phyloP scores from a whole-genome alignment of 306 rosid species.

The Trifolium pratense region DNA sequence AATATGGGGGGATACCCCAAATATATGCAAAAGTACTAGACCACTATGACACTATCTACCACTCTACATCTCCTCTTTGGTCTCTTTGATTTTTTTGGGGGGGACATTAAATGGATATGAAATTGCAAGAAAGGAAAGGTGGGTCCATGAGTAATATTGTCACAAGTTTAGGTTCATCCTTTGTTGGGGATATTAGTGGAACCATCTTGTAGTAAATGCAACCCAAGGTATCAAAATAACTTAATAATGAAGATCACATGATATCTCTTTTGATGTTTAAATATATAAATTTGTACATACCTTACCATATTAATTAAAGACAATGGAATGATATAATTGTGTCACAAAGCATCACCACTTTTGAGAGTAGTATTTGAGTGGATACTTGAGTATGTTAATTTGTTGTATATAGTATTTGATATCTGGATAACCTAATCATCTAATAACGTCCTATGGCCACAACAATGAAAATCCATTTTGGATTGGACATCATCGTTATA shows the following conservation, averaged over 20 bases:
- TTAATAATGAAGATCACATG: slow-evolving; percentile 44
- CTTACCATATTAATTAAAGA: slow-evolving; percentile 66
- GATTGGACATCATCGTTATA: neutral
- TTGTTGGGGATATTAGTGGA: slow-evolving; percentile 40
- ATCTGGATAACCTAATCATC: neutral
- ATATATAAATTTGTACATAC: slow-evolving; percentile 44
- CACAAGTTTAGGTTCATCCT: slow-evolving; percentile 11
- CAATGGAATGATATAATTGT: slow-evolving; percentile 63
- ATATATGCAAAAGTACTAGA: neutral
- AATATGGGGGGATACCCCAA: neutral
- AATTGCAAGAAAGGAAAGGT: slow-evolving; percentile 25
- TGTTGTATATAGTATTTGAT: too few species aligned
- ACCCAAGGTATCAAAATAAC: slow-evolving; percentile 42
- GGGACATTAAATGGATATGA: neutral
- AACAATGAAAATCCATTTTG: neutral
- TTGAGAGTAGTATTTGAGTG: slow-evolving; percentile 65
- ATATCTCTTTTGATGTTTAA: slow-evolving; percentile 36
- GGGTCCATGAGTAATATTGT: slow-evolving; percentile 37
- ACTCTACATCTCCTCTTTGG: neutral
- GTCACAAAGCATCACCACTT: slow-evolving; percentile 67
- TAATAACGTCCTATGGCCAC: neutral
- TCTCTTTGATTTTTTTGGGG: neutral
- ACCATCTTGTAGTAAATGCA: slow-evolving; percentile 42
- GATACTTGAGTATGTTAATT: slow-evolving; percentile 50
- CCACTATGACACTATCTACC: neutral